These are phyloP conservation scores for Scedosporium boydii DNA, from an alignment of 2,329 filamentous ascomycete species.

Conservation along the genomic window DNA sequence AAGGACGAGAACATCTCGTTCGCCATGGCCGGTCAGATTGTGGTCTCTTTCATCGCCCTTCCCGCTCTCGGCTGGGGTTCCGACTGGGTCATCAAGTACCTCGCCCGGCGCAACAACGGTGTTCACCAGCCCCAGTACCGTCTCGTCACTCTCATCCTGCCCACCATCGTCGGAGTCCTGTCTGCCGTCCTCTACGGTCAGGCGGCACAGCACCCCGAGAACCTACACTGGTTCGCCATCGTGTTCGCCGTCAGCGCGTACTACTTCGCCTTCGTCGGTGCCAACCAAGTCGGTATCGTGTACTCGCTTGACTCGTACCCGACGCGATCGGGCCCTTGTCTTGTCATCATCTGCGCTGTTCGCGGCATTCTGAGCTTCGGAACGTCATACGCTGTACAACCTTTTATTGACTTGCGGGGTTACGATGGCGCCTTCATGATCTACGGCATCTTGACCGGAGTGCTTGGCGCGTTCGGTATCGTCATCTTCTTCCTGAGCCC, in stretches of 20 bases:
- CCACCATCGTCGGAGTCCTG: conserved; percentile 26
- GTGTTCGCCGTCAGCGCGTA: conserved; percentile 18
- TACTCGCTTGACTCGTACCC: conserved; percentile 19
- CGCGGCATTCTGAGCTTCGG: conserved; percentile 17
- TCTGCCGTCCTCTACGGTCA: conserved; percentile 27
- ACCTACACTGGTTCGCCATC: conserved; percentile 24
- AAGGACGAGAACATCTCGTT: conserved; percentile 22
- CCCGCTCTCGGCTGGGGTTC: conserved; percentile 28
- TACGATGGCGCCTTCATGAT: conserved; percentile 15
- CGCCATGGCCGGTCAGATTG: conserved; percentile 28
- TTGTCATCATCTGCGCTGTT: conserved; percentile 15
- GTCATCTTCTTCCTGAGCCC: background rate
- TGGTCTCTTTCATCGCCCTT: conserved; percentile 25
- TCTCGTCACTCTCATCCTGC: conserved; percentile 23
- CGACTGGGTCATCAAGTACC: conserved; percentile 24
- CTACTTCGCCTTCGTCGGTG: conserved; percentile 18
- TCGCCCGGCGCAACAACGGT: conserved; percentile 24
- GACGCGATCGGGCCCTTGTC: conserved; percentile 16
- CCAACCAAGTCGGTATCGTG: conserved; percentile 18
- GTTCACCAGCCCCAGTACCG: conserved; percentile 31
- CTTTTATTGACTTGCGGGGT: conserved; percentile 11
- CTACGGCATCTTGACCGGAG: conserved; percentile 13
- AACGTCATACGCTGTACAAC: conserved; percentile 14
- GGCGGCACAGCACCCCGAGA: conserved; percentile 21
- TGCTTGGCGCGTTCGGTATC: conserved; percentile 5